Conservation (phyloP, 2,329 filamentous ascomycete species). For the Periconia digitata region DNA sequence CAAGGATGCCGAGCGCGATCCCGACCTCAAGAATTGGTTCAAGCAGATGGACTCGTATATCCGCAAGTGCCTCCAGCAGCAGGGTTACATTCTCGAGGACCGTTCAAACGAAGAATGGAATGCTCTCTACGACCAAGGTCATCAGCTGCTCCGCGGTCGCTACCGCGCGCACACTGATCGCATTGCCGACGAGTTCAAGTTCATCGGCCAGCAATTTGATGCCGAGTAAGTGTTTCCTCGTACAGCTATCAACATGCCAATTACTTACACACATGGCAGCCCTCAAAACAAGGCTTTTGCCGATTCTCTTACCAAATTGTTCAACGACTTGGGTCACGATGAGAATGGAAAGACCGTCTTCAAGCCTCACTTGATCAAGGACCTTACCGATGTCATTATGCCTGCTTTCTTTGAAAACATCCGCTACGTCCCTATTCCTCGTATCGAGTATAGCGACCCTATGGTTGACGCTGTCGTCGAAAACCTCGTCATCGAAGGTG, state of each 20-base stretch:
- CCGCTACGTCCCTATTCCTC: slow-evolving; percentile 87
- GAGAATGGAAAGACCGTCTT: slow-evolving; percentile 80
- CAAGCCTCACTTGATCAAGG: slow-evolving; percentile 91
- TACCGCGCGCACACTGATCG: slow-evolving; percentile 85
- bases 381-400: slow-evolving; percentile 82
- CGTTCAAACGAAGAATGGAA: slow-evolving; percentile 80
- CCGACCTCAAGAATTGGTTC: slow-evolving; percentile 90
- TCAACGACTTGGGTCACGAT: slow-evolving; percentile 87
- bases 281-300: slow-evolving; percentile 81
- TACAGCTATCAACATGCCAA: not conserved
- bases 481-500: slow-evolving; percentile 91
- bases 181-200: slow-evolving; percentile 86
- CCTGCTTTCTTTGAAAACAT: slow-evolving; percentile 80
- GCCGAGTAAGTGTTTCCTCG: slow-evolving; percentile 55
- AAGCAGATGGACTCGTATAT: slow-evolving; percentile 74
- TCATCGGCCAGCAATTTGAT: slow-evolving; percentile 85
- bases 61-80: slow-evolving; percentile 79
- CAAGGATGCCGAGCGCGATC: slow-evolving; percentile 79
- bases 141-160: slow-evolving; percentile 83
- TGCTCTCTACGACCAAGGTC: slow-evolving; percentile 78
- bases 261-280: not conserved
- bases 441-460: slow-evolving; percentile 87
- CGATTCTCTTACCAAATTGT: slow-evolving; percentile 76
- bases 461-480: slow-evolving; percentile 87
- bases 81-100: slow-evolving; percentile 89